phyloP scores from a whole-genome alignment of 495 filamentous ascomycete genomes.

The Penicillium paxilli region DNA sequence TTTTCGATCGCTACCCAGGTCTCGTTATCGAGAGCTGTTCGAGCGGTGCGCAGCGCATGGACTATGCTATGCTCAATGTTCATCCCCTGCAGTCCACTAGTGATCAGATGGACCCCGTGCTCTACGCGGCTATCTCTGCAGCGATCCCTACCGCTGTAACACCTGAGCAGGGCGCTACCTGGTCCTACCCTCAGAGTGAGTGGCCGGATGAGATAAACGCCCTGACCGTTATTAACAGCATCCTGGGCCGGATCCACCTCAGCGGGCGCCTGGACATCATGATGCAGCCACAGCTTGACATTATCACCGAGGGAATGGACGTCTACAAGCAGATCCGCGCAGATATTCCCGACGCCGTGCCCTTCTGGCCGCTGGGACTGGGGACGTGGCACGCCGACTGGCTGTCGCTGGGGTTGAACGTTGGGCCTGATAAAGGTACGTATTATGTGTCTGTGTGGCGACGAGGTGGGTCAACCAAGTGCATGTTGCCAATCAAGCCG shows the following conservation, averaged over 20 bases:
- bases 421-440: too few relatives aligned
- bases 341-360: too few relatives aligned
- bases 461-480: too few relatives aligned
- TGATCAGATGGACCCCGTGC: background rate
- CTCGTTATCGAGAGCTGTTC: background rate
- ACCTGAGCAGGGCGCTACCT: constrained; percentile 24
- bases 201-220: constrained; percentile 9
- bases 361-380: too few relatives aligned
- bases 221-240: constrained; percentile 21
- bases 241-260: constrained; percentile 25
- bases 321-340: background rate
- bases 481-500: too few relatives aligned
- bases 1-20: background rate
- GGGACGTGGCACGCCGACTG: too few relatives aligned
- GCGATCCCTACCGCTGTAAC: constrained; percentile 22
- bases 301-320: background rate
- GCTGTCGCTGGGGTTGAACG: too few relatives aligned
- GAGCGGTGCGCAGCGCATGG: background rate
- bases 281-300: background rate
- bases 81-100: background rate
- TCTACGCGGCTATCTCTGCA: constrained; percentile 23
- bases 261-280: constrained; percentile 20
- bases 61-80: background rate
- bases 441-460: too few relatives aligned
- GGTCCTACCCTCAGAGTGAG: constrained; percentile 25